These are phyloP conservation scores for Purshia tridentata DNA, from an alignment of 306 rosid species.

Conservation along the genomic window DNA sequence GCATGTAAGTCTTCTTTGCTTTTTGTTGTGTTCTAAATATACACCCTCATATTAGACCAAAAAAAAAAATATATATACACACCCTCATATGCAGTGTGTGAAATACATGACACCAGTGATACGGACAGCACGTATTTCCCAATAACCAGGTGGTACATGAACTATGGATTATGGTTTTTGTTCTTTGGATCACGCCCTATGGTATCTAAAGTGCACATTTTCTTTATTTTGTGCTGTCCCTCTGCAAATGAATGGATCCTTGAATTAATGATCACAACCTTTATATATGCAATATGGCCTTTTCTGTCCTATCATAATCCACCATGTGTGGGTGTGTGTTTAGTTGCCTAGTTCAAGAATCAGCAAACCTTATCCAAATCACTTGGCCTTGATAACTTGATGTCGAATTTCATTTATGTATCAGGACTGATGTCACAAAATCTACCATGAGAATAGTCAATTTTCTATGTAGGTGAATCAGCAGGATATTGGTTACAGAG, in stretches of 20 bases:
- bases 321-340: not conserved
- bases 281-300: no score
- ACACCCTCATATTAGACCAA: not conserved
- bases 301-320: not conserved
- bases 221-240: not conserved
- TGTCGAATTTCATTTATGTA: not conserved
- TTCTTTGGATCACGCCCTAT: no score
- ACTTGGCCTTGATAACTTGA: not conserved
- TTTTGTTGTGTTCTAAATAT: not conserved
- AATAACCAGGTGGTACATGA: not conserved
- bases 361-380: not conserved
- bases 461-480: conserved; percentile 39
- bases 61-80: no score
- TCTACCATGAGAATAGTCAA: not conserved
- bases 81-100: not conserved
- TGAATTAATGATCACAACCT: not conserved
- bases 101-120: not conserved
- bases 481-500: conserved; percentile 43
- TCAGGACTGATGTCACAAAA: not conserved
- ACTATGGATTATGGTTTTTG: not conserved
- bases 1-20: conserved; percentile 16
- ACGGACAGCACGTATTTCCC: not conserved
- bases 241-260: not conserved
- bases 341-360: no score
- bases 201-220: not conserved